phyloP scores from a whole-genome alignment of 2,329 filamentous ascomycete species.

The Sclerotinia sclerotiorum region DNA sequence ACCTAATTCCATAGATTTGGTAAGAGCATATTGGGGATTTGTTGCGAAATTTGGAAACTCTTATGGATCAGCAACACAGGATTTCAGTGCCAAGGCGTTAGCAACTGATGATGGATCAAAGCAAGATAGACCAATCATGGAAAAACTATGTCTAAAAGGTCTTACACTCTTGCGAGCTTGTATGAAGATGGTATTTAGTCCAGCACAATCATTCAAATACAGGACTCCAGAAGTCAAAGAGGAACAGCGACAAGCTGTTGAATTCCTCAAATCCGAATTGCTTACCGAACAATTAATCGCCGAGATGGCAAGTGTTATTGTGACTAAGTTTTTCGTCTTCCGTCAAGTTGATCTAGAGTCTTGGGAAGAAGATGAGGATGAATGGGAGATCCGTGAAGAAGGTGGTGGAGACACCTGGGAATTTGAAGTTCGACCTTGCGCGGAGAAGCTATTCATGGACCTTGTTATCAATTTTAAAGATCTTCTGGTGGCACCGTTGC shows the following conservation, averaged over 20 bases:
- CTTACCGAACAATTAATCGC: conserved; percentile 75
- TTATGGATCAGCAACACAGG: conserved; percentile 53
- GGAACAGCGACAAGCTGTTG: conserved; percentile 69
- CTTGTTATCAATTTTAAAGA: conserved; percentile 86
- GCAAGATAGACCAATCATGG: conserved; percentile 63
- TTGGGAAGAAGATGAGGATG: conserved; percentile 93
- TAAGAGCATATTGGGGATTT: conserved; percentile 82
- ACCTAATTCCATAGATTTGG: conserved; percentile 74
- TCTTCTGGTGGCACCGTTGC: conserved; percentile 73
- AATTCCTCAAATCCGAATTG: conserved; percentile 69
- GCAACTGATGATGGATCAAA: conserved; percentile 49
- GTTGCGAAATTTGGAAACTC: conserved; percentile 74
- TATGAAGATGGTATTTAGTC: conserved; percentile 80
- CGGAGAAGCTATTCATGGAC: conserved; percentile 91
- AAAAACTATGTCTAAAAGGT: conserved; percentile 80
- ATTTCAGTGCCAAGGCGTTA: conserved; percentile 46
- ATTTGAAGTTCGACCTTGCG: conserved; percentile 86
- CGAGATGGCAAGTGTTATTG: conserved; percentile 79
- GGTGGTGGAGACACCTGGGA: conserved; percentile 83
- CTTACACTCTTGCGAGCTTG: conserved; percentile 80
- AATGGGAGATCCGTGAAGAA: conserved; percentile 91
- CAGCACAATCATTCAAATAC: conserved; percentile 80
- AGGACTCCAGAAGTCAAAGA: conserved; percentile 70
- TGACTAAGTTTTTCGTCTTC: conserved; percentile 87
- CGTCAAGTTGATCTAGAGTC: conserved; percentile 79